phyloP scores from a whole-genome alignment of 2,329 filamentous ascomycete genomes.

The Fusarium duplospermum region DNA sequence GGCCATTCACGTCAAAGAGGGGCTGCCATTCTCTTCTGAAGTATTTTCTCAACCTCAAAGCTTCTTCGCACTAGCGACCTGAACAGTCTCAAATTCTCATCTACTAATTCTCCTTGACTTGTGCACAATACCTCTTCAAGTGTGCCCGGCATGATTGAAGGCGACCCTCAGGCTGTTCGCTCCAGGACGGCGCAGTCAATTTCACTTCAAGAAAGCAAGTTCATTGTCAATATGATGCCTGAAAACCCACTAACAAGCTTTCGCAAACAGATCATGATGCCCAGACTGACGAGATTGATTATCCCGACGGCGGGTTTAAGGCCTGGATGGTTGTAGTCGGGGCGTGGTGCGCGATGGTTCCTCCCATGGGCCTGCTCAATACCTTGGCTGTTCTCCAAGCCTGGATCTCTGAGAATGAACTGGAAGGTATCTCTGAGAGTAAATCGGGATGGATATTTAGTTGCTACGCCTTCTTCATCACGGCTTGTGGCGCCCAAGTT shows the following conservation, averaged over 20 bases:
- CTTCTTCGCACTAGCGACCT: not conserved
- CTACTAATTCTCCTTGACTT: not conserved
- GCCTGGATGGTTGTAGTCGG: conserved; percentile 79
- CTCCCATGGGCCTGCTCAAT: conserved; percentile 75
- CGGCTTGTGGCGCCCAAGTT: conserved; percentile 18
- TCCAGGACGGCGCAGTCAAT: not conserved
- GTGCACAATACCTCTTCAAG: not conserved
- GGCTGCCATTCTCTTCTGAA: not conserved
- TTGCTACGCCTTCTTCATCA: conserved; percentile 24
- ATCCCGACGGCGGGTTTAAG: conserved; percentile 38
- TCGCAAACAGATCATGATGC: not conserved
- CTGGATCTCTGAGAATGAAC: conserved; percentile 58
- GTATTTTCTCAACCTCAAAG: not conserved
- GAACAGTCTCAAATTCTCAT: not conserved
- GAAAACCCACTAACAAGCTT: not conserved
- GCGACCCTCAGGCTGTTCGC: not conserved
- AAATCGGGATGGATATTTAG: conserved; percentile 21
- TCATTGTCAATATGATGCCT: not conserved
- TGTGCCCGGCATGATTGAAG: not conserved
- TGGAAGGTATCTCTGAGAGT: not conserved
- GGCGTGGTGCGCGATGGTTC: conserved; percentile 73
- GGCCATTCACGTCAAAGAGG: not conserved
- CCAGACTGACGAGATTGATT: not conserved
- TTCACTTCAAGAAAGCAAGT: not conserved
- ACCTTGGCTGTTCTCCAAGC: conserved; percentile 74